Conservation (phyloP, 2,329 filamentous ascomycete genomes). For the Botrytis medusae region DNA sequence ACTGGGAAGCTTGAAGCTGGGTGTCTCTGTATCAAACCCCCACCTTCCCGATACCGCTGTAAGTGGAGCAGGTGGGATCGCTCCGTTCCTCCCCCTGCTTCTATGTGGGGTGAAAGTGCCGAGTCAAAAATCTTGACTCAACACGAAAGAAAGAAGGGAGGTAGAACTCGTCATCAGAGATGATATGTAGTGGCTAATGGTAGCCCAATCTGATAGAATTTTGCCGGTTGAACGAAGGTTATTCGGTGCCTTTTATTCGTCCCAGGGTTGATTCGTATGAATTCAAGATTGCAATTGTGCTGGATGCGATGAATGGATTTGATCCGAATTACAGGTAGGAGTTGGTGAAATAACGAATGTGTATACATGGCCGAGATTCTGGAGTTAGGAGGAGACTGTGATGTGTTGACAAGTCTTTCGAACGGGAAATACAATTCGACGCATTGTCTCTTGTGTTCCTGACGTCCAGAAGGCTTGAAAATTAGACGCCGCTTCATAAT, state of each 20-base stretch:
- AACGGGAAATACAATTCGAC: background rate
- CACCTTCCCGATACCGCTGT: background rate
- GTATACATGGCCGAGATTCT: background rate
- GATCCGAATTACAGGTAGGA: background rate
- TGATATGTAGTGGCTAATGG: too few relatives aligned
- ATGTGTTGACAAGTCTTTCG: background rate
- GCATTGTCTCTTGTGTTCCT: background rate
- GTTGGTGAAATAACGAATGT: background rate
- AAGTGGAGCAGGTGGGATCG: background rate
- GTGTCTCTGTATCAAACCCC: conserved; percentile 10
- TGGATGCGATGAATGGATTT: background rate
- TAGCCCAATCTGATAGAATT: background rate
- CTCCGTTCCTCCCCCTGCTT: background rate
- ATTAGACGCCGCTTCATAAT: too few relatives aligned
- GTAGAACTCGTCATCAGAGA: background rate
- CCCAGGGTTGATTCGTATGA: background rate
- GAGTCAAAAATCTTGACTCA: background rate
- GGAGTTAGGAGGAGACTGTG: background rate
- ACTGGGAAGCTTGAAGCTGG: background rate
- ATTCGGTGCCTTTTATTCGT: background rate
- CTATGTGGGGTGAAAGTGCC: background rate
- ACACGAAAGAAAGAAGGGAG: background rate
- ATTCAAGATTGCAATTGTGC: background rate
- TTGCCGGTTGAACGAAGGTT: too few relatives aligned
- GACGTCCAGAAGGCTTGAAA: background rate